Conservation (phyloP, 257 asterid genomes). For the Solanum stenotomum region DNA sequence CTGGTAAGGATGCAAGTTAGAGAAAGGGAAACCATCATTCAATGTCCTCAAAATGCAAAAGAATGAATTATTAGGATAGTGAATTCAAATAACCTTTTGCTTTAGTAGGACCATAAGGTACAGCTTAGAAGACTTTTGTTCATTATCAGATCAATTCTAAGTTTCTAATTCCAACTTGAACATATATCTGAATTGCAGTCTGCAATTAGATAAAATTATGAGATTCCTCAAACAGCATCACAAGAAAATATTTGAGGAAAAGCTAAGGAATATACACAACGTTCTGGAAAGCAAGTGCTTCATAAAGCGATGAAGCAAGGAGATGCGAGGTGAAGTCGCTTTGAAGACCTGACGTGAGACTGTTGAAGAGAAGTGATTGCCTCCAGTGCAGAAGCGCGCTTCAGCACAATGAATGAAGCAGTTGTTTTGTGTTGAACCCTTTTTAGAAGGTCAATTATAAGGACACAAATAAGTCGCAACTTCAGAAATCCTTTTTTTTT, state of each 20-base stretch:
- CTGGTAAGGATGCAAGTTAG: neutral
- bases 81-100: neutral
- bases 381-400: neutral
- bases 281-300: neutral
- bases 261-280: neutral
- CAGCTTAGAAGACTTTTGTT: neutral
- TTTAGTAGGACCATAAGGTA: neutral
- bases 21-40: neutral
- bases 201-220: neutral
- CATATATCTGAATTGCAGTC: neutral
- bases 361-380: neutral
- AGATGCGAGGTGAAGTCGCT: neutral
- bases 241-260: neutral
- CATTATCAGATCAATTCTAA: neutral
- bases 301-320: neutral
- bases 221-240: neutral
- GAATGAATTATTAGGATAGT: neutral
- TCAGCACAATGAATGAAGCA: neutral
- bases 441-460: neutral
- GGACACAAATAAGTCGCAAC: neutral
- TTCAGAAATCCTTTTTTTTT: neutral
- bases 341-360: neutral
- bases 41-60: neutral
- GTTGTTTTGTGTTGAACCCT: neutral
- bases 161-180: neutral